These are phyloP conservation scores for Aspergillus floridensis DNA, from an alignment of 2,329 filamentous ascomycete genomes.

Conservation along the genomic window DNA sequence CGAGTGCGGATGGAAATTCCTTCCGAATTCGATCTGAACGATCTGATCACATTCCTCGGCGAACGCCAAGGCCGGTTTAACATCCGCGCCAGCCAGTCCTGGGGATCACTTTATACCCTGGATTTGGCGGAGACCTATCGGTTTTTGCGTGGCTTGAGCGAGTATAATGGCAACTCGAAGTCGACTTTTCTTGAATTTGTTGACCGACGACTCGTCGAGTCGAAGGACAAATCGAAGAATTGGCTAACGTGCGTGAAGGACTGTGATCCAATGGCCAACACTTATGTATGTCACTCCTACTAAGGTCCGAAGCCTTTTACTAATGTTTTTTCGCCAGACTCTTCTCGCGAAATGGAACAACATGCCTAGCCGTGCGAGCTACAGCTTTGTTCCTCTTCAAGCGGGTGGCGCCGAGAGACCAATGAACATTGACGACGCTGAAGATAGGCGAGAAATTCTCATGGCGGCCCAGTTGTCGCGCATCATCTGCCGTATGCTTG, in stretches of 20 bases:
- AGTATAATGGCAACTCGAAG: slow-evolving; percentile 38
- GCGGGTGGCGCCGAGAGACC: slow-evolving; percentile 30
- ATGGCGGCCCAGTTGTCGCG: slow-evolving; percentile 46
- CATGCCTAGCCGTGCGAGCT: slow-evolving; percentile 47
- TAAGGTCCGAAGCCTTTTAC: not conserved
- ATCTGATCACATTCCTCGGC: slow-evolving; percentile 37
- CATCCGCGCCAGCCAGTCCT: slow-evolving; percentile 43
- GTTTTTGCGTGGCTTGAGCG: slow-evolving; percentile 39
- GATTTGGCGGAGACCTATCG: slow-evolving; percentile 43
- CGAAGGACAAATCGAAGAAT: slow-evolving; percentile 46
- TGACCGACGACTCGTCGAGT: slow-evolving; percentile 44
- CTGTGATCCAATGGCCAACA: slow-evolving; percentile 40
- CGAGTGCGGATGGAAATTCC: slow-evolving; percentile 43
- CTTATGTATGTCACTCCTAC: slow-evolving; percentile 34
- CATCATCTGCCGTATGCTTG: slow-evolving; percentile 47
- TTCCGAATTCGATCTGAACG: slow-evolving; percentile 38
- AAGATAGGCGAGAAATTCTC: slow-evolving; percentile 40
- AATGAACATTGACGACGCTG: slow-evolving; percentile 39
- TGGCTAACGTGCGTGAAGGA: slow-evolving; percentile 44
- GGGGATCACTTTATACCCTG: slow-evolving; percentile 43
- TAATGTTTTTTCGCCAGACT: slow-evolving; percentile 24
- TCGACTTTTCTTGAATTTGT: slow-evolving; percentile 46
- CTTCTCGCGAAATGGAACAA: slow-evolving; percentile 46
- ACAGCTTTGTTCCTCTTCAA: slow-evolving; percentile 39
- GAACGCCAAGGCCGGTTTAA: slow-evolving; percentile 44